phyloP scores from a whole-genome alignment of 441 rosid species.

The Euphorbia celastroides region DNA sequence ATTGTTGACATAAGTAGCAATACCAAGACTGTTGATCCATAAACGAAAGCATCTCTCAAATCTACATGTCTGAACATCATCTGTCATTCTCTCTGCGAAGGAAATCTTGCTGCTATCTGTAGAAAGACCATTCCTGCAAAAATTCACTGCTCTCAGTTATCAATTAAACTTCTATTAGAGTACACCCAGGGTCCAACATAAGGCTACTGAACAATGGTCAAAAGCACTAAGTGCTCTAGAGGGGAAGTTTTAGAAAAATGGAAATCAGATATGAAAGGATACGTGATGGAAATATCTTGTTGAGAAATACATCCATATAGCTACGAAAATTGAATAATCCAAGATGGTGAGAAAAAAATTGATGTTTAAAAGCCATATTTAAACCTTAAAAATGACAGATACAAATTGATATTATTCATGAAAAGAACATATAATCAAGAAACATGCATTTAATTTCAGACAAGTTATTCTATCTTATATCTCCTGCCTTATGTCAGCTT shows the following conservation, averaged over 20 bases:
- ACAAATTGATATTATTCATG: neutral
- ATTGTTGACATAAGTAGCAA: slow-evolving; percentile 25
- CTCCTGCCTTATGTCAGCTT: neutral
- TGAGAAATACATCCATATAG: neutral
- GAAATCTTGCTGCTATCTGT: slow-evolving; percentile 24
- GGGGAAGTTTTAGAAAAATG: neutral
- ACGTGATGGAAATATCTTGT: neutral
- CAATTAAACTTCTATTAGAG: neutral
- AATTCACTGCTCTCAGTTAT: slow-evolving; percentile 10
- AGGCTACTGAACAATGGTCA: neutral
- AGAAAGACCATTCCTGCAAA: slow-evolving; percentile 27
- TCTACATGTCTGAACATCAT: slow-evolving; percentile 27
- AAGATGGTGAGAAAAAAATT: neutral
- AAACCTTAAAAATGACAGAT: neutral
- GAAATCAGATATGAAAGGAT: neutral
- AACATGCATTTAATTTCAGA: neutral
- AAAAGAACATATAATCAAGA: slow-evolving; percentile 5
- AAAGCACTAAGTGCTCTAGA: neutral
- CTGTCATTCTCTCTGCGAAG: slow-evolving; percentile 29
- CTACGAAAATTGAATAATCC: neutral
- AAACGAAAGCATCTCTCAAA: slow-evolving; percentile 27
- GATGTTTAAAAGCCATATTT: neutral
- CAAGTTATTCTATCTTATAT: neutral
- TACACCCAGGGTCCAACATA: neutral
- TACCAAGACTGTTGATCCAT: slow-evolving; percentile 30